Base-by-base conservation (phyloP, 805 yeast species). In the Komagataella phaffii region DNA sequence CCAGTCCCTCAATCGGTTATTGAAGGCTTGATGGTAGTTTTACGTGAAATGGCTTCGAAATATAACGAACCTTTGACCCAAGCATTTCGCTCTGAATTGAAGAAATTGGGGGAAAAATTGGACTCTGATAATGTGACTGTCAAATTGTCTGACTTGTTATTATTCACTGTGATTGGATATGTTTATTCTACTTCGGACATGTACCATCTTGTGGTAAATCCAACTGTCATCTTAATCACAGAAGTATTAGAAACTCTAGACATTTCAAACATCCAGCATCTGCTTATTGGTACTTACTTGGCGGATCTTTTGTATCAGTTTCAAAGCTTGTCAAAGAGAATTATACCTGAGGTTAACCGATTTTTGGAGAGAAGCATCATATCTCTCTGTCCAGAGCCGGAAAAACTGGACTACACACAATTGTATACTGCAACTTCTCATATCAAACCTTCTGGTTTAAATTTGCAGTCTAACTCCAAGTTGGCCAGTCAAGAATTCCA, bases 131-230 rank as follows among this genome's bases (percentile, higher is more conserved):
- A 61, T 12, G 58, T 59, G 7, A 72, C 70, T 53, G 73, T 76
- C 30, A 66, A 63, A 46, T 58, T 67, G 14, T 68, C 77, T 1
- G 96, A 89, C 61, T 66, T 88, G 53, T 66, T 87, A 5, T 77
- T 85, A 54, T 86, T 83, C 60, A 72, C 81, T 0, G 59, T 88
- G 4, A 73, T 90, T 53, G 97, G 97, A 6, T 71, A 75, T 51
- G 63, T 89, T 3, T 93, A 85, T 62, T 90, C 99, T 0, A 88
- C 97, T 0, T 93, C 99, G 0, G 99, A 93, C 71, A 90, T 88
- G 62, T 91, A 86, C 67, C 99, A 93, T 71, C 73, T 89, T 53
- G 85, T 93, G 8, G 90, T 83, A 3, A 90, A 96, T 0, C 96
- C 97, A 3, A 76, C 91, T 1, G 69, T 79, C 30, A 76, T 93